These are phyloP conservation scores for Skeletonema potamos DNA, from an alignment of 108 stramenopile species.

Conservation along the genomic window DNA sequence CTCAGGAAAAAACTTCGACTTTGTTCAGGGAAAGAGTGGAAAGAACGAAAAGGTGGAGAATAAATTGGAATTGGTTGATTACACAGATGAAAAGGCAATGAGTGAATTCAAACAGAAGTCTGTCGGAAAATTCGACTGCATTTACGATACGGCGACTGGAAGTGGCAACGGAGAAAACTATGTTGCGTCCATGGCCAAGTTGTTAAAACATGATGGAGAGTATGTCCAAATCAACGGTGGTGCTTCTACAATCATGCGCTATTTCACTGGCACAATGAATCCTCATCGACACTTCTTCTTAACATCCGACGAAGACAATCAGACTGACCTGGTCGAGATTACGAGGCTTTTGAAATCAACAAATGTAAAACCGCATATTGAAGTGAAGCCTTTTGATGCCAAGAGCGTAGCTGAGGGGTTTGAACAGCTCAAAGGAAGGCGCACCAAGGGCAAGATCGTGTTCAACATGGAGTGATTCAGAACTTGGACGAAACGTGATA, in stretches of 20 bases:
- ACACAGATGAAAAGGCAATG: slow-evolving; percentile 32
- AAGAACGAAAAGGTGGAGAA: slow-evolving; percentile 16
- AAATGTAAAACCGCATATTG: slow-evolving; percentile 8
- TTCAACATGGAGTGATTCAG: slow-evolving; percentile 21
- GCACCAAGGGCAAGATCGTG: slow-evolving; percentile 50
- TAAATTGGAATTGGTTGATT: slow-evolving; percentile 33
- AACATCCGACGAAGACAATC: slow-evolving; percentile 2
- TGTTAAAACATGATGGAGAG: slow-evolving; percentile 26
- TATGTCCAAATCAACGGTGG: slow-evolving; percentile 39
- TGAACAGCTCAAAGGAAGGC: slow-evolving; percentile 30
- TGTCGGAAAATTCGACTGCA: slow-evolving; percentile 41
- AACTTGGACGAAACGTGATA: background rate
- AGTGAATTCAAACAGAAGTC: slow-evolving; percentile 26
- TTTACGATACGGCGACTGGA: slow-evolving; percentile 50
- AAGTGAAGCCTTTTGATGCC: slow-evolving; percentile 35
- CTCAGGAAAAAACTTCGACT: slow-evolving; percentile 47
- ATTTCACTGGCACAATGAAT: slow-evolving; percentile 16
- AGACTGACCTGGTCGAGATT: slow-evolving; percentile 24
- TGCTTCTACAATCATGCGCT: slow-evolving; percentile 4
- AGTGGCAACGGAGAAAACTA: slow-evolving; percentile 53
- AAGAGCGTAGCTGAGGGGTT: slow-evolving; percentile 33
- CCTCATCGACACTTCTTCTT: background rate
- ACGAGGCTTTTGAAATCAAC: slow-evolving; percentile 12
- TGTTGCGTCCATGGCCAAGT: slow-evolving; percentile 9
- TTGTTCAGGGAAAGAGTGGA: slow-evolving; percentile 16